Percentiles rank a stretch among this genome's conserved stretches.
phyloP scores from a whole-genome alignment of 2,329 filamentous ascomycete species.

The Beauveria varroae region DNA sequence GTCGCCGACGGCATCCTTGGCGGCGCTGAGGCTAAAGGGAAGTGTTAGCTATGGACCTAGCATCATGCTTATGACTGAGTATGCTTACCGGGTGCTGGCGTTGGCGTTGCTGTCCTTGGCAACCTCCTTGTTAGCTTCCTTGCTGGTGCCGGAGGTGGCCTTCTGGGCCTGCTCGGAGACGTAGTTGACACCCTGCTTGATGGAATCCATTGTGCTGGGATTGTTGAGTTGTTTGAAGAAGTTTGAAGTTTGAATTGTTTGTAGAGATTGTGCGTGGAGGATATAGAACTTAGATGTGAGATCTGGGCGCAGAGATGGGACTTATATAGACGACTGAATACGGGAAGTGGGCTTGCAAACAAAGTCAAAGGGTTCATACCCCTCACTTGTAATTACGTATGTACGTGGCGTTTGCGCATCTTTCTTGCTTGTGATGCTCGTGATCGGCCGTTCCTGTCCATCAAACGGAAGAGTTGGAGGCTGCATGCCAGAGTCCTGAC shows the following conservation, averaged over 20 bases:
- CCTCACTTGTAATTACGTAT: conserved; percentile 10
- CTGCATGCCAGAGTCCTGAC: neutral
- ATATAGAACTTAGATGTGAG: conserved; percentile 15
- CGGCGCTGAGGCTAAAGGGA: conserved; percentile 33
- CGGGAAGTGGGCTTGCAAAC: neutral
- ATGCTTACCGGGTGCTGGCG: conserved; percentile 44
- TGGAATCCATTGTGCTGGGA: conserved; percentile 38
- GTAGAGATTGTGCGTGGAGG: neutral
- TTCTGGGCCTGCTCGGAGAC: conserved; percentile 56
- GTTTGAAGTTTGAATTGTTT: conserved; percentile 12
- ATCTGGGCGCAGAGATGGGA: conserved; percentile 15
- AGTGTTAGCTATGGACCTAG: neutral
- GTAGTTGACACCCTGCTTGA: conserved; percentile 59
- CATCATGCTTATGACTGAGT: neutral
- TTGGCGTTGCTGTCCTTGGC: conserved; percentile 53
- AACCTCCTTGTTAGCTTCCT: conserved; percentile 63
- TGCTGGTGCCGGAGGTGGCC: conserved; percentile 46
- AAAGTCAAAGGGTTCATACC: conserved; percentile 4
- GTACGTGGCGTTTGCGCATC: neutral
- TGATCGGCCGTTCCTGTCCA: conserved; percentile 4
- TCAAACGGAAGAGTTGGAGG: neutral
- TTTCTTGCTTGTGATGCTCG: conserved; percentile 1
- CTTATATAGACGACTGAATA: conserved; percentile 3
- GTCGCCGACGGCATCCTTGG: conserved; percentile 41
- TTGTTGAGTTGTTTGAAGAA: neutral